These are phyloP conservation scores for Chalara sp. DNA, from an alignment of 2,329 filamentous ascomycete species.

Conservation along the genomic window DNA sequence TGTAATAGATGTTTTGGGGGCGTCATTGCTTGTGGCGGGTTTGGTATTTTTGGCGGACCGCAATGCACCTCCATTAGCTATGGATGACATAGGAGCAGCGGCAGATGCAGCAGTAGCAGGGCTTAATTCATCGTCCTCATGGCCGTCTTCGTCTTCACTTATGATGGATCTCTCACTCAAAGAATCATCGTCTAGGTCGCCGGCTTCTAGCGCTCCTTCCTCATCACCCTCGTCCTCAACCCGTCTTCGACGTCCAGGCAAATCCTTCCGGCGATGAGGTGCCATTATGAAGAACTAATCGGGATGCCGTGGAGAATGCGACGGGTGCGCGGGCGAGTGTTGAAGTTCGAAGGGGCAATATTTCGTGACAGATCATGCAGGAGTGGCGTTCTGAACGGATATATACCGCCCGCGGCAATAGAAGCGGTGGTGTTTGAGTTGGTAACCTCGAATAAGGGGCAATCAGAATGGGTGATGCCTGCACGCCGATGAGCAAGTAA, in stretches of 20 bases:
- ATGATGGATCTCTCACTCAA: slow-evolving; percentile 56
- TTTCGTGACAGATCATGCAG: slow-evolving; percentile 28
- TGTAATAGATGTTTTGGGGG: slow-evolving; percentile 34
- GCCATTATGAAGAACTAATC: slow-evolving; percentile 35
- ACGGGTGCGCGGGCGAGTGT: slow-evolving; percentile 26
- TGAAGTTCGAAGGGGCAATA: slow-evolving; percentile 22
- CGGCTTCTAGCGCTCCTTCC: slow-evolving; percentile 48
- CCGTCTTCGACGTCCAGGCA: slow-evolving; percentile 61
- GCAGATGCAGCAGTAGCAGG: slow-evolving; percentile 54
- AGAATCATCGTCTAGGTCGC: slow-evolving; percentile 59
- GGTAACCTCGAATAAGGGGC: slow-evolving; percentile 12
- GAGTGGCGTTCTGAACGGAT: slow-evolving; percentile 21
- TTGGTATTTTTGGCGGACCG: slow-evolving; percentile 24
- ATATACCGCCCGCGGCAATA: slow-evolving; percentile 29
- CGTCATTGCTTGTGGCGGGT: slow-evolving; percentile 21
- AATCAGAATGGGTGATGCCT: slow-evolving; percentile 24
- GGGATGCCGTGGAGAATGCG: slow-evolving; percentile 23
- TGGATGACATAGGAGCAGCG: slow-evolving; percentile 17
- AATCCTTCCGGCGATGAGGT: slow-evolving; percentile 53
- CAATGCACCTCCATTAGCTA: slow-evolving; percentile 29
- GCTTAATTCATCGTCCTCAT: slow-evolving; percentile 58
- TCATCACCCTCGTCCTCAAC: slow-evolving; percentile 67
- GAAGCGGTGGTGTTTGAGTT: slow-evolving; percentile 17
- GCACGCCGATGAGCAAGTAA: slow-evolving; percentile 21
- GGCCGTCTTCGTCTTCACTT: slow-evolving; percentile 54